Conservation (phyloP, 306 rosid genomes). For the Rubus parviflorus region DNA sequence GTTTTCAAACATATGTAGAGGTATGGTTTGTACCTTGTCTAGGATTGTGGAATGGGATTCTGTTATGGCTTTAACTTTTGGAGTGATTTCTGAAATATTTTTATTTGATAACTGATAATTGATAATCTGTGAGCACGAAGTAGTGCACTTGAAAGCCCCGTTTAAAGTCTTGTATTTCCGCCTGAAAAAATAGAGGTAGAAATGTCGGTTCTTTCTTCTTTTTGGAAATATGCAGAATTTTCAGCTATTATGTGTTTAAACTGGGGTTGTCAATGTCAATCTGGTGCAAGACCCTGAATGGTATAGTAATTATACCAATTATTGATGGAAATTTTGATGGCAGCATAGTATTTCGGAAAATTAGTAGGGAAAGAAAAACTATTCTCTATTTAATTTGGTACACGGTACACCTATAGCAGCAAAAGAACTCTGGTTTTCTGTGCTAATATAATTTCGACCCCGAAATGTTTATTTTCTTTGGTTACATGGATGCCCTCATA, state of each 20-base stretch:
- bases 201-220: background rate
- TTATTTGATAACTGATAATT: constrained; percentile 3
- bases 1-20: constrained; percentile 27
- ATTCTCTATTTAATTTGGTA: background rate
- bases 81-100: background rate
- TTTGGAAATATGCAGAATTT: background rate
- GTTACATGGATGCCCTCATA: too few species aligned
- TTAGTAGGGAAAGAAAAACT: background rate
- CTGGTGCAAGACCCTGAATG: background rate
- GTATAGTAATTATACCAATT: background rate
- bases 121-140: background rate
- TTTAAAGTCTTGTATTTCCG: background rate
- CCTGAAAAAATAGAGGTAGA: background rate
- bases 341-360: background rate
- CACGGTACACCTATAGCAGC: background rate
- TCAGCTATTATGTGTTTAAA: background rate
- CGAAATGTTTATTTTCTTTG: too few species aligned
- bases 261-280: background rate
- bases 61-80: constrained; percentile 5
- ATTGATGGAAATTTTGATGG: background rate
- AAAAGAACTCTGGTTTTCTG: too few species aligned
- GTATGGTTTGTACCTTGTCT: background rate
- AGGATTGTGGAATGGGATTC: constrained; percentile 2
- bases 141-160: background rate
- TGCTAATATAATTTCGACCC: too few species aligned